Evolutionary conservation across 441 rosid species (phyloP).

Genomic region (Corymbia citriodora): DNA sequence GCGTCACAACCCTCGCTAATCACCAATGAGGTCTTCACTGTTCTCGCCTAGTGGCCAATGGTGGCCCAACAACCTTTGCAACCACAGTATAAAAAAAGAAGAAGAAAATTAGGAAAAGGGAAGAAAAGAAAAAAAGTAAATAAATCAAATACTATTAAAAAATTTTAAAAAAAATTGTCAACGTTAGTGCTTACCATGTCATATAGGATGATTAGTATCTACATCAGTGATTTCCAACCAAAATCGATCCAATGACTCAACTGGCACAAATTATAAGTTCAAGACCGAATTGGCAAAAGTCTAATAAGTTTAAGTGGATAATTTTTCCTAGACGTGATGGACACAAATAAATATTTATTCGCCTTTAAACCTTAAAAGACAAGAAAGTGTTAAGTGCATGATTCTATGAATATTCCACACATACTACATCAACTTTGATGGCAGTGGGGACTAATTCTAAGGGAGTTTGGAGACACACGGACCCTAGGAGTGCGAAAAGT

Average conservation of each 20-base stretch:
- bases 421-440: not conserved
- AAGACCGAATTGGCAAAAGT: no score
- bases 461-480: not conserved
- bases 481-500: no score
- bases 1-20: not conserved
- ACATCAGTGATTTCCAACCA: rapidly evolving
- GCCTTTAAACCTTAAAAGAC: not conserved
- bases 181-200: rapidly evolving
- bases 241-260: no score
- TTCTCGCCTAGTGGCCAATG: rapidly evolving
- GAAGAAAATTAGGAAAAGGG: no score
- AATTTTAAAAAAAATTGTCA: not conserved
- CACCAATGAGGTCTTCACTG: not conserved
- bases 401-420: not conserved
- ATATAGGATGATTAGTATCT: rapidly evolving
- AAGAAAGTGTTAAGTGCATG: not conserved
- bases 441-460: not conserved
- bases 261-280: no score
- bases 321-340: not conserved
- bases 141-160: no score
- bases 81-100: no score
- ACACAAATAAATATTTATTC: no score
- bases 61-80: not conserved
- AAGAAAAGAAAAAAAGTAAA: no score
- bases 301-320: not conserved